Conservation (phyloP, 2,329 filamentous ascomycete genomes). For the Eutypella sp. region DNA sequence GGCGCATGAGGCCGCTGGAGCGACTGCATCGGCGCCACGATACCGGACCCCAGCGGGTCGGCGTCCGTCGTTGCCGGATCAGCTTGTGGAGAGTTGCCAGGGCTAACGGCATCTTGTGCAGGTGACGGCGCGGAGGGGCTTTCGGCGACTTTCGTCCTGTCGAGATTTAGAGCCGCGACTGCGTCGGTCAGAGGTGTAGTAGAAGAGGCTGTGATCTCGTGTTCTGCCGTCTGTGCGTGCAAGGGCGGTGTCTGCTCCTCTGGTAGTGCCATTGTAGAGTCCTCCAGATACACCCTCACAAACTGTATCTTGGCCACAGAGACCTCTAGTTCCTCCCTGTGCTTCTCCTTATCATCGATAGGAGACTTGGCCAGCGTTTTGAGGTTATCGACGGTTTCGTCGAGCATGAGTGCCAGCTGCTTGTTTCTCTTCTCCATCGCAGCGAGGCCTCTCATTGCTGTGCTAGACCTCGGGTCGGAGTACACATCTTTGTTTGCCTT, state of each 20-base stretch:
- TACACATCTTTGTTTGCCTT: conserved; percentile 32
- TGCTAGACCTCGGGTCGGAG: conserved; percentile 25
- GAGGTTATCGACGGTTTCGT: conserved; percentile 59
- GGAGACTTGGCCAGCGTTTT: conserved; percentile 52
- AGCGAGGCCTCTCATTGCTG: conserved; percentile 34
- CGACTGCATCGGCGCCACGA: conserved; percentile 17
- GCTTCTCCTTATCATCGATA: conserved; percentile 44
- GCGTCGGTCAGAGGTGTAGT: conserved; percentile 18
- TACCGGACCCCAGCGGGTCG: conserved; percentile 19
- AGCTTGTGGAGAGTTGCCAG: background rate
- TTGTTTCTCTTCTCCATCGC: conserved; percentile 61
- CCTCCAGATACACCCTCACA: conserved; percentile 57
- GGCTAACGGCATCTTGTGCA: background rate
- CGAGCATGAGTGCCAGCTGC: conserved; percentile 62
- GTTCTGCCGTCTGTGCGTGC: conserved; percentile 2
- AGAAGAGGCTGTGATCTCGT: conserved; percentile 7
- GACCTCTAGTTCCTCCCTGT: conserved; percentile 51
- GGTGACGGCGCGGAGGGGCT: background rate
- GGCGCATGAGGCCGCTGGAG: conserved; percentile 32
- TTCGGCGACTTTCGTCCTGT: conserved; percentile 13
- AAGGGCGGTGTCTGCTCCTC: conserved; percentile 24
- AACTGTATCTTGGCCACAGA: conserved; percentile 60
- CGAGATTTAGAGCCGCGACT: conserved; percentile 22
- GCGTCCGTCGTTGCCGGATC: conserved; percentile 6
- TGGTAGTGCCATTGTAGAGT: conserved; percentile 49